A percentile compares a stretch with the other conserved stretches of the same genome.
phyloP scores from a whole-genome alignment of 2,329 filamentous ascomycete genomes.

The Colletotrichum sp. region DNA sequence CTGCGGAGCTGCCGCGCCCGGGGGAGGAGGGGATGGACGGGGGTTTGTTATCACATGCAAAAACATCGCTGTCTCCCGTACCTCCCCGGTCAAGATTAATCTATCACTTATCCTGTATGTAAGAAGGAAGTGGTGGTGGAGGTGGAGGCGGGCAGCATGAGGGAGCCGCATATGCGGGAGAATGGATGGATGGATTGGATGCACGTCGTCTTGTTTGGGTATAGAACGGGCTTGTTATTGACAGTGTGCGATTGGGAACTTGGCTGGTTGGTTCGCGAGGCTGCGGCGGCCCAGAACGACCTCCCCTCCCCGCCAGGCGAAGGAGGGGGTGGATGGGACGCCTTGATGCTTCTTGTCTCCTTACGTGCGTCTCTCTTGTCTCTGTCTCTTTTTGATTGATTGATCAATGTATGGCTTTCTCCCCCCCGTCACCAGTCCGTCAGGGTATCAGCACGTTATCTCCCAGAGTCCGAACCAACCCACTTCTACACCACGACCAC shows the following conservation, averaged over 20 bases:
- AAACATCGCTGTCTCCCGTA: not conserved
- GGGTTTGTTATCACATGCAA: conserved; percentile 3
- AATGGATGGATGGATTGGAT: not conserved
- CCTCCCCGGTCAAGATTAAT: not conserved
- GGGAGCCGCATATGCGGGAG: conserved; percentile 11
- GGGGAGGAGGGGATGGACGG: not conserved
- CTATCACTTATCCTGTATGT: not conserved
- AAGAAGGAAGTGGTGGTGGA: not conserved
- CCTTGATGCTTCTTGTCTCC: conserved; percentile 1
- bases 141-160: not conserved
- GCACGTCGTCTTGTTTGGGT: conserved; percentile 7
- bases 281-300: not conserved
- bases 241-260: not conserved
- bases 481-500: not conserved
- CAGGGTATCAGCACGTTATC: conserved; percentile 4
- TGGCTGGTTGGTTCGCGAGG: not conserved
- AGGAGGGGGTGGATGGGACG: not conserved
- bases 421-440: not conserved
- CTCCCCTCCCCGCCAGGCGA: not conserved
- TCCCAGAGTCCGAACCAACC: not conserved
- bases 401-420: not conserved
- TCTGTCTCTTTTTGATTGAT: not conserved
- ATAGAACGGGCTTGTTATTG: not conserved
- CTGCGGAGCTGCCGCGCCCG: not conserved
- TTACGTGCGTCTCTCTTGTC: not conserved